Percentiles rank a stretch among this genome's conserved stretches.
Conservation (phyloP, 345 rosid genomes). For the Boechera divaricarpa region DNA sequence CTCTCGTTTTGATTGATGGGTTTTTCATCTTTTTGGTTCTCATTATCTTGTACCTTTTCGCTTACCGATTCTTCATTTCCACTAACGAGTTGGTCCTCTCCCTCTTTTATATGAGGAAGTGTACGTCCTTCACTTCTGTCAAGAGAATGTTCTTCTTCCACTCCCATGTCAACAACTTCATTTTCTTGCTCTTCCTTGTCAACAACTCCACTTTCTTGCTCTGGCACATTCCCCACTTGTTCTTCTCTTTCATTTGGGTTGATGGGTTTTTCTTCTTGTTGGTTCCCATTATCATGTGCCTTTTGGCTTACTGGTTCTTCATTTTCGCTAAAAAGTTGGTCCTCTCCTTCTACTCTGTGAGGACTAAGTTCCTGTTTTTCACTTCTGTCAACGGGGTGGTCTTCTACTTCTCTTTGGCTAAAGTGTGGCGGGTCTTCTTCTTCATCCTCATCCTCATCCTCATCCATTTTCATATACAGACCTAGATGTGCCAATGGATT, state of each 20-base stretch:
- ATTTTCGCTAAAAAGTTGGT: neutral
- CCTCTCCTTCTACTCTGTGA: slow-evolving; percentile 9
- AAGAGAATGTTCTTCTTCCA: neutral
- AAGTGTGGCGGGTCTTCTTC: slow-evolving; percentile 57
- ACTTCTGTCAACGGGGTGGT: slow-evolving; percentile 19
- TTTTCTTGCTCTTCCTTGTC: neutral
- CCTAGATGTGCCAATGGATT: slow-evolving; percentile 88
- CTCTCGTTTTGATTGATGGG: slow-evolving; percentile 17
- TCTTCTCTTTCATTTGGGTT: slow-evolving; percentile 12
- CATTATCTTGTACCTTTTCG: slow-evolving; percentile 8
- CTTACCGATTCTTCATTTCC: neutral
- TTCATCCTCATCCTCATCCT: slow-evolving; percentile 70
- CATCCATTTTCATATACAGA: slow-evolving; percentile 73
- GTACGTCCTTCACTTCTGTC: neutral
- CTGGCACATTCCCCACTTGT: slow-evolving; percentile 5
- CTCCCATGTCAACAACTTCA: neutral
- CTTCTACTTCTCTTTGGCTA: slow-evolving; percentile 40
- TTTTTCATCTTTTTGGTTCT: slow-evolving; percentile 12
- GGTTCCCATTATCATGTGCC: slow-evolving; percentile 6
- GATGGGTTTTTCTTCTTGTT: slow-evolving; percentile 13
- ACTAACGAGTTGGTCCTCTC: neutral
- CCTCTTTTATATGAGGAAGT: neutral
- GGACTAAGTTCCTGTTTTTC: slow-evolving; percentile 17
- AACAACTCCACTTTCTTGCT: slow-evolving; percentile 20
- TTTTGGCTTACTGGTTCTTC: slow-evolving; percentile 15